Conservation (phyloP, 2,329 filamentous ascomycete genomes). For the Fusarium burgessii region DNA sequence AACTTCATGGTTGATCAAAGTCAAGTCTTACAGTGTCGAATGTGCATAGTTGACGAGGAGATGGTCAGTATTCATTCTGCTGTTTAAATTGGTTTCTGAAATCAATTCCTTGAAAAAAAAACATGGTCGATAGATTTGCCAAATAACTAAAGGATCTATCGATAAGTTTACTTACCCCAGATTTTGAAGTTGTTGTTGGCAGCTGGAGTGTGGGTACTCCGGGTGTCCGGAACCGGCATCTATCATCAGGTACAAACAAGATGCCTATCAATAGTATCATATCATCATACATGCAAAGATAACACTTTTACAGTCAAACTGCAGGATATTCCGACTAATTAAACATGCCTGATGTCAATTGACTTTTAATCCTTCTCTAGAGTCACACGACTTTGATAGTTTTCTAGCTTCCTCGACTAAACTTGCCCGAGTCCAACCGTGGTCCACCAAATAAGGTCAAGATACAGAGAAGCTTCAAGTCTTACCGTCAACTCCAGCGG, state of each 20-base stretch:
- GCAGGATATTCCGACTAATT: background rate
- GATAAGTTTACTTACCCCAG: constrained; percentile 20
- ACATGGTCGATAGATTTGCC: background rate
- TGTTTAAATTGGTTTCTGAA: background rate
- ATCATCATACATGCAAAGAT: background rate
- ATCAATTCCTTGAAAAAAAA: background rate
- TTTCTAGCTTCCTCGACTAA: constrained; percentile 25
- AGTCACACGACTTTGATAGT: constrained; percentile 24
- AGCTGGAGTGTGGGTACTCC: constrained; percentile 31
- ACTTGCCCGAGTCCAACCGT: constrained; percentile 10
- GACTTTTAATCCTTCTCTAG: background rate
- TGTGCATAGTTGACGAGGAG: background rate
- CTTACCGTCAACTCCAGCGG: constrained; percentile 13
- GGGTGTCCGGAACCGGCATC: constrained; percentile 15
- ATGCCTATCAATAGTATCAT: constrained; percentile 3
- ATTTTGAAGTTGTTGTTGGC: constrained; percentile 23
- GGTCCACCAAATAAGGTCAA: constrained; percentile 1
- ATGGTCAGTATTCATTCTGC: background rate
- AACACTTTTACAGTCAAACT: background rate
- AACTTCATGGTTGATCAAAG: background rate
- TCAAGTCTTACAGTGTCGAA: background rate
- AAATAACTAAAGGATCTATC: constrained; percentile 12
- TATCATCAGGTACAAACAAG: constrained; percentile 22
- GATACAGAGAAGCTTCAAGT: background rate
- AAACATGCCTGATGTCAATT: background rate